A percentile compares a stretch with the other conserved stretches of the same genome.
Evolutionary conservation across 208 protist species (phyloP).

Genomic region (Leishmania gerbilli): DNA sequence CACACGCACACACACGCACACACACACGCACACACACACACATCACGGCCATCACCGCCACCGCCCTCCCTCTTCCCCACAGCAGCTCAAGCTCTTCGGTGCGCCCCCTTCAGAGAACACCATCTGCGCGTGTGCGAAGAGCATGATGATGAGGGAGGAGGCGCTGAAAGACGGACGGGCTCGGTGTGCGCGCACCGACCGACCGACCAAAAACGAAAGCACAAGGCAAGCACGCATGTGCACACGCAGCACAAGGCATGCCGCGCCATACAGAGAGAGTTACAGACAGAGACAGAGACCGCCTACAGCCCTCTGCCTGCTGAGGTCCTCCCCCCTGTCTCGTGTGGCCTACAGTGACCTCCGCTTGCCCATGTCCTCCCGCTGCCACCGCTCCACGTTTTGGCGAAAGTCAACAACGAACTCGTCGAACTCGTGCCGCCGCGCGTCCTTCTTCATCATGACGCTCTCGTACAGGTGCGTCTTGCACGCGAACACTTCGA

Average conservation of each 20-base stretch:
- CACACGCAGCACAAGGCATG: background rate
- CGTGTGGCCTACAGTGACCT: background rate
- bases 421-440: slow-evolving; percentile 81
- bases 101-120: too few relatives aligned
- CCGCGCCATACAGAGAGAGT: background rate
- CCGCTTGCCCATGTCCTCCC: slow-evolving; percentile 57
- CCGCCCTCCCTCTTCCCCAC: too few relatives aligned
- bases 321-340: background rate
- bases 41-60: too few relatives aligned
- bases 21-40: too few relatives aligned
- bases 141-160: too few relatives aligned
- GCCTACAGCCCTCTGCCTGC: background rate
- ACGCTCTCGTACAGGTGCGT: slow-evolving; percentile 82
- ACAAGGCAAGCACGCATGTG: background rate
- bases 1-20: too few relatives aligned
- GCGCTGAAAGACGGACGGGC: too few relatives aligned
- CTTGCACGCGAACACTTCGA: slow-evolving; percentile 83
- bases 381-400: slow-evolving; percentile 75
- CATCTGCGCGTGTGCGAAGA: too few relatives aligned
- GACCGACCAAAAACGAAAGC: too few relatives aligned
- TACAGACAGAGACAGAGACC: background rate
- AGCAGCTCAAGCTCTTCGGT: too few relatives aligned
- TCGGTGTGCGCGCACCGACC: too few relatives aligned
- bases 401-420: slow-evolving; percentile 79
- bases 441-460: slow-evolving; percentile 78